Percentiles rank a stretch among this genome's conserved stretches.
These are phyloP conservation scores for Phaeolepiota aurea DNA, from an alignment of 768 basidiomycete genomes.

Conservation along the genomic window DNA sequence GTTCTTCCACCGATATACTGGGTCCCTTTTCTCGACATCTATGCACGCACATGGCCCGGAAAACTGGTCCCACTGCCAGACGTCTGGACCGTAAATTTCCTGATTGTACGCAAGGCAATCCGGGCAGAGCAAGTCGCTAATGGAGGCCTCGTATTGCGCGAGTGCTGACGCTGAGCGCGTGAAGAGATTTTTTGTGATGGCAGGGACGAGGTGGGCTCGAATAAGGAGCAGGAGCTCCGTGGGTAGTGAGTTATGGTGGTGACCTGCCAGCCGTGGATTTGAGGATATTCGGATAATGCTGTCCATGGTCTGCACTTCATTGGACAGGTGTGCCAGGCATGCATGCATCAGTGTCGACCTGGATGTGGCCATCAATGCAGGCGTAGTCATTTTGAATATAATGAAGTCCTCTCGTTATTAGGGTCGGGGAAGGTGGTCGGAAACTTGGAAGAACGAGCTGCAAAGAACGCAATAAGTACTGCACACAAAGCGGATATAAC, in stretches of 20 bases:
- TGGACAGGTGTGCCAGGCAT: constrained; percentile 39
- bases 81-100: constrained; percentile 43
- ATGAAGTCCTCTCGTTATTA: constrained; percentile 12
- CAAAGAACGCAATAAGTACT: constrained; percentile 6
- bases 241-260: constrained; percentile 23
- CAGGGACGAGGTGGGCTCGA: constrained; percentile 35
- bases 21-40: constrained; percentile 10
- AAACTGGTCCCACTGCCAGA: constrained; percentile 48
- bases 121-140: constrained; percentile 34
- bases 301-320: constrained; percentile 35
- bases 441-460: constrained; percentile 6
- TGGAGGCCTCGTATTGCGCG: constrained; percentile 26
- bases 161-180: constrained; percentile 33
- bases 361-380: constrained; percentile 22
- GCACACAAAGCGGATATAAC: constrained; percentile 4
- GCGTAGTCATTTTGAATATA: constrained; percentile 2
- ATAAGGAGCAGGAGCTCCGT: constrained; percentile 46
- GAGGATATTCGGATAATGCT: constrained; percentile 18
- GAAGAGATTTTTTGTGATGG: constrained; percentile 32
- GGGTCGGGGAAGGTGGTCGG: constrained; percentile 1
- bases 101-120: constrained; percentile 44
- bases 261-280: constrained; percentile 7
- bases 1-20: constrained; percentile 7
- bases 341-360: constrained; percentile 43
- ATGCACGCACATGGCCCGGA: constrained; percentile 40